phyloP scores from a whole-genome alignment of 2,329 filamentous ascomycete genomes.

The Aureobasidium subglaciale region DNA sequence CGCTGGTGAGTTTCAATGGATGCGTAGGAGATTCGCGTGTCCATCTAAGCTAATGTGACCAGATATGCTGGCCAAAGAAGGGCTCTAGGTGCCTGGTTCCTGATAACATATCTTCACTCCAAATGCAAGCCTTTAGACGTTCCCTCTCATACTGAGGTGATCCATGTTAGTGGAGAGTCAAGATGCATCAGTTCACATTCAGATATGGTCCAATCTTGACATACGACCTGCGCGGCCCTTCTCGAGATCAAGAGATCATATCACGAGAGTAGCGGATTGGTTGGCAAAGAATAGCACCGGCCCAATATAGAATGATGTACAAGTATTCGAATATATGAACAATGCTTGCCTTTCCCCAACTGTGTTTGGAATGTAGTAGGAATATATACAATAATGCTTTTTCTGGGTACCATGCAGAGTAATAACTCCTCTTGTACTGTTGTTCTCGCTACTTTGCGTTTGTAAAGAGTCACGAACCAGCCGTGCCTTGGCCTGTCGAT shows the following conservation, averaged over 20 bases:
- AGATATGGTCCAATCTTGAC: too few relatives aligned
- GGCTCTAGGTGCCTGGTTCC: neutral
- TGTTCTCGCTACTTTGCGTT: neutral
- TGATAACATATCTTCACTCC: too few relatives aligned
- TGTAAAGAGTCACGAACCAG: neutral
- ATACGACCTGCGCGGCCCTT: too few relatives aligned
- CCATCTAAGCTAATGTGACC: slow-evolving; percentile 23
- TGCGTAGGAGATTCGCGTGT: neutral
- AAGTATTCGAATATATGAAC: neutral
- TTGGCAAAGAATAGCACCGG: slow-evolving; percentile 22
- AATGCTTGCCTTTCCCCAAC: neutral
- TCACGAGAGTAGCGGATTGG: too few relatives aligned
- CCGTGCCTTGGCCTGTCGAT: neutral
- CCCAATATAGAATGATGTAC: neutral
- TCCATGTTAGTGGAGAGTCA: too few relatives aligned
- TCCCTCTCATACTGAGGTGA: too few relatives aligned
- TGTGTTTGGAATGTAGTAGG: too few relatives aligned
- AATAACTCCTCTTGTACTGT: neutral
- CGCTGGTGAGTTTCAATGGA: slow-evolving; percentile 42
- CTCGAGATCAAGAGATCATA: too few relatives aligned
- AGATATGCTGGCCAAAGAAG: slow-evolving; percentile 36
- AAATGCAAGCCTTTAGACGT: too few relatives aligned
- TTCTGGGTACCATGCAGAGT: neutral
- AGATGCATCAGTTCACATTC: too few relatives aligned
- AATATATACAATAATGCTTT: neutral